A percentile compares a stretch with the other conserved stretches of the same genome.
These are phyloP conservation scores for Ploettnerulaceae sp. DNA, from an alignment of 2,329 filamentous ascomycete species.

Conservation along the genomic window DNA sequence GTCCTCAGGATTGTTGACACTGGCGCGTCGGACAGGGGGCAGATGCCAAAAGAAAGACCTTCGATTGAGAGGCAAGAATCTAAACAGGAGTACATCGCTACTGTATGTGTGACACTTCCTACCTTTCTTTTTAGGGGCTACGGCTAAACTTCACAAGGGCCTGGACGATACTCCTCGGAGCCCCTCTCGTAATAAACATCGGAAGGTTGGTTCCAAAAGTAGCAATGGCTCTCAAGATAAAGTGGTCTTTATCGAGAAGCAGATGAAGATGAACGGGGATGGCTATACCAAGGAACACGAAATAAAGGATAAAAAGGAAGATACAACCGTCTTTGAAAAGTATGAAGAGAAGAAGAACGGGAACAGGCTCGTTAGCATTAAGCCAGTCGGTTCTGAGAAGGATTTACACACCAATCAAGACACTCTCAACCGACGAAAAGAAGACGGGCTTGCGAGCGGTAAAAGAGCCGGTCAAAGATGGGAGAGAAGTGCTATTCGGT, in stretches of 20 bases:
- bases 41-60: conserved; percentile 18
- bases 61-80: conserved; percentile 25
- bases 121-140: no score
- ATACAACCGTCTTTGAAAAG: conserved; percentile 24
- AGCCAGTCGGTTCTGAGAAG: conserved; percentile 24
- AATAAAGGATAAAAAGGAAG: conserved; percentile 12
- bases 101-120: conserved; percentile 18
- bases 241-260: conserved; percentile 9
- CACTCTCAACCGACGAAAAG: conserved; percentile 18
- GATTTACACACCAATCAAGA: conserved; percentile 12
- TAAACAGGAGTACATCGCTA: conserved; percentile 27
- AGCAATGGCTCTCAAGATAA: conserved; percentile 20
- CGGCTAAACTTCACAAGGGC: no score
- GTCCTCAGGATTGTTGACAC: conserved; percentile 30
- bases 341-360: conserved; percentile 24
- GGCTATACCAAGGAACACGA: conserved; percentile 1
- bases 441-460: conserved; percentile 28
- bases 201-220: conserved; percentile 26
- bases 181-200: conserved; percentile 26
- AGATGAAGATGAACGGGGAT: conserved; percentile 4
- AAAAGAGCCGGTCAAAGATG: conserved; percentile 33
- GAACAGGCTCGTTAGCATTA: conserved; percentile 27
- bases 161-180: conserved; percentile 29
- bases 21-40: conserved; percentile 13
- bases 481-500: conserved; percentile 58